Conservation (phyloP, 805 yeast genomes). For the Saccharomycopsis guyanensis region DNA sequence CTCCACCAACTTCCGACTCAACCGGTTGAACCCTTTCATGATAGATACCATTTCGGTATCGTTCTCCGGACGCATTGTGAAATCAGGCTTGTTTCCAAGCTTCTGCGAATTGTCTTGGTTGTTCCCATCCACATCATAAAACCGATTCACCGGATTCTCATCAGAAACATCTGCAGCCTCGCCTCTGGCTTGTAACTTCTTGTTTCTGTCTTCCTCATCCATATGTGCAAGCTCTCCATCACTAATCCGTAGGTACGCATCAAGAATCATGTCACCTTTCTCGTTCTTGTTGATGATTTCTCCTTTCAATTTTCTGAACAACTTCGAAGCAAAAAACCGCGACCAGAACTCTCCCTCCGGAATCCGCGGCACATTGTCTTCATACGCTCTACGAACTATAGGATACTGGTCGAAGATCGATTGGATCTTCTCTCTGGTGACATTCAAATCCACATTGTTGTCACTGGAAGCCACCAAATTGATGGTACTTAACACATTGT, state of each 20-base stretch:
- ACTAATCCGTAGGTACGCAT: slow-evolving; percentile 70
- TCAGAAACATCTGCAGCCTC: slow-evolving; percentile 32
- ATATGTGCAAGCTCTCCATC: slow-evolving; percentile 38
- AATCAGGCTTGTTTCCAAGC: slow-evolving; percentile 76
- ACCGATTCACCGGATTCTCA: slow-evolving; percentile 57
- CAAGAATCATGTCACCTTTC: slow-evolving; percentile 78
- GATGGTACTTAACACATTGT: slow-evolving; percentile 87
- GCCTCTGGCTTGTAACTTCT: slow-evolving; percentile 13
- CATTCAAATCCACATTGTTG: slow-evolving; percentile 86
- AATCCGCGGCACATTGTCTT: slow-evolving; percentile 83
- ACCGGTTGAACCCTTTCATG: slow-evolving; percentile 80
- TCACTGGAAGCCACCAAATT: slow-evolving; percentile 91
- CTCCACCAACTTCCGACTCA: slow-evolving; percentile 73
- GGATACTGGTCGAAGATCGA: slow-evolving; percentile 93
- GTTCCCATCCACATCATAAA: slow-evolving; percentile 76
- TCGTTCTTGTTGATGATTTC: slow-evolving; percentile 71
- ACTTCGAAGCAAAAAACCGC: slow-evolving; percentile 81
- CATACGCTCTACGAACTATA: slow-evolving; percentile 78
- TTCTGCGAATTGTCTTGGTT: slow-evolving; percentile 69
- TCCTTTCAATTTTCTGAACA: slow-evolving; percentile 83
- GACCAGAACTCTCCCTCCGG: slow-evolving; percentile 95
- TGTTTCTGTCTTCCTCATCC: slow-evolving; percentile 15
- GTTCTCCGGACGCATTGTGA: slow-evolving; percentile 66
- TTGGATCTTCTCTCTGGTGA: slow-evolving; percentile 82
- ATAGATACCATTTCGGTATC: slow-evolving; percentile 55